Evolutionary conservation across 352 stramenopile genomes (phyloP).

Genomic region (Phytophthora pini): DNA sequence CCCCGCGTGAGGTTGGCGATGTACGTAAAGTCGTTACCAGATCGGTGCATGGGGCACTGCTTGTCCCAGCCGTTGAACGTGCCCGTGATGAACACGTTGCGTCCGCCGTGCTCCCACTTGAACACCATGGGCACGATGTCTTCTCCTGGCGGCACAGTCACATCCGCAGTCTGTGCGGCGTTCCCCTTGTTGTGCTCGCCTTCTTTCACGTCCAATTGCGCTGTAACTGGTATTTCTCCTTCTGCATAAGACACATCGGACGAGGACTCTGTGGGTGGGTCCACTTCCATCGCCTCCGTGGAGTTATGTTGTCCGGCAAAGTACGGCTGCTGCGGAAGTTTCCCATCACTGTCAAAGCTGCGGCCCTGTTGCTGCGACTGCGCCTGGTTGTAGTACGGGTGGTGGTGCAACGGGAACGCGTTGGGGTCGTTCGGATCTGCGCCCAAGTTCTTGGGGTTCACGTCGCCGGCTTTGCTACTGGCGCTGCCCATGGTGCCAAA

Average conservation of each 20-base stretch:
- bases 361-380: constrained; percentile 21
- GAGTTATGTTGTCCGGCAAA: constrained; percentile 24
- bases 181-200: constrained; percentile 42
- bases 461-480: constrained; percentile 83
- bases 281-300: constrained; percentile 76
- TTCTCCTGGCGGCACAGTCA: constrained; percentile 21
- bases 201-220: constrained; percentile 36
- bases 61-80: constrained; percentile 99
- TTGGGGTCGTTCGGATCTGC: constrained; percentile 54
- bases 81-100: constrained; percentile 98
- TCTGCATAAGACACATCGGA: constrained; percentile 48
- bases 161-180: constrained; percentile 17
- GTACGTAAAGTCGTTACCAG: constrained; percentile 99
- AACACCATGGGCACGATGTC: constrained; percentile 95
- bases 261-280: constrained; percentile 44
- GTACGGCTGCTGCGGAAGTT: constrained; percentile 30
- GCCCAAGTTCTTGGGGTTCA: constrained; percentile 80
- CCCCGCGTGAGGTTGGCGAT: constrained; percentile 97
- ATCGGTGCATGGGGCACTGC: constrained; percentile 99
- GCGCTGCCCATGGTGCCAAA: constrained; percentile 72
- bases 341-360: constrained; percentile 13
- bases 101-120: constrained; percentile 98
- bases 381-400: constrained; percentile 63
- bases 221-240: constrained; percentile 21
- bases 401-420: constrained; percentile 72